phyloP scores from a whole-genome alignment of 257 asterid genomes.

The Mentha longifolia region DNA sequence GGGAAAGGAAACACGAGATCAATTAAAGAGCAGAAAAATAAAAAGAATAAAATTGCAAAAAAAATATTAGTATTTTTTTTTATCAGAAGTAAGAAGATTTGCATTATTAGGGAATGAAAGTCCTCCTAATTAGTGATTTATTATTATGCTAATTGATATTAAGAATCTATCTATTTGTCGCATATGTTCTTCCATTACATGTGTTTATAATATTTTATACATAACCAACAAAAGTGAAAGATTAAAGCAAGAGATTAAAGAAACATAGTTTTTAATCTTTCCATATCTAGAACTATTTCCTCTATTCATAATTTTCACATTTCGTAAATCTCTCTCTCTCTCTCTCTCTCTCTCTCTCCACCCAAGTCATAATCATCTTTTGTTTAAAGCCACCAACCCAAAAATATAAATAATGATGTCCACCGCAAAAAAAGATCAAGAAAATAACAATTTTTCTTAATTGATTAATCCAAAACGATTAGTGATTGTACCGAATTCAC shows the following conservation, averaged over 20 bases:
- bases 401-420: slow-evolving; percentile 4
- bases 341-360: neutral
- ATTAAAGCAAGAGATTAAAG: slow-evolving; percentile 7
- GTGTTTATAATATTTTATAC: neutral
- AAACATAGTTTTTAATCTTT: slow-evolving; percentile 23
- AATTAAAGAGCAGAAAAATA: too few species aligned
- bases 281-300: slow-evolving; percentile 36
- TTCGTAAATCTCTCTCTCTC: neutral
- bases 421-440: slow-evolving; percentile 32
- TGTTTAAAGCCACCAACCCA: slow-evolving; percentile 28
- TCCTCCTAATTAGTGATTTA: neutral
- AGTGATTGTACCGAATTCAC: slow-evolving; percentile 31
- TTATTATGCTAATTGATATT: neutral
- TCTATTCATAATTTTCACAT: neutral
- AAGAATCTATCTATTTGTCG: slow-evolving; percentile 10
- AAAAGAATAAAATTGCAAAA: too few species aligned
- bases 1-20: too few species aligned
- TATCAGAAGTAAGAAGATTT: neutral
- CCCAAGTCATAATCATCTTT: slow-evolving; percentile 34
- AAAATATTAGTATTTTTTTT: too few species aligned
- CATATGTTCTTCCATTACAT: neutral
- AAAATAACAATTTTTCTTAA: slow-evolving; percentile 28
- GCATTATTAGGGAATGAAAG: neutral
- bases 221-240: slow-evolving; percentile 14
- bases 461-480: slow-evolving; percentile 31